phyloP scores from a whole-genome alignment of 2,329 filamentous ascomycete species.

The Anthostomella pinea region DNA sequence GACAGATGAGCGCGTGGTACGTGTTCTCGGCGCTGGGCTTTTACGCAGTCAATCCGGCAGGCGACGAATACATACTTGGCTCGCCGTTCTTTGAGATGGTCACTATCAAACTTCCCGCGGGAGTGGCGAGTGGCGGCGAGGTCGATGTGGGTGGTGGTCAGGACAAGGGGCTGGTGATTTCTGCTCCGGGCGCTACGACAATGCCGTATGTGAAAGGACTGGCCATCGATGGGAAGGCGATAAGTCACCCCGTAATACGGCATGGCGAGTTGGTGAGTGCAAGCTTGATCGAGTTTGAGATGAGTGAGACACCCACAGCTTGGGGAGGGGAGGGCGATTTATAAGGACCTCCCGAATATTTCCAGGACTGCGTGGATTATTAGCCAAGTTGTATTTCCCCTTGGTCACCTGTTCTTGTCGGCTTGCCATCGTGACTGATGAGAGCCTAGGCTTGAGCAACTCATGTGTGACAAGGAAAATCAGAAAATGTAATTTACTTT shows the following conservation, averaged over 20 bases:
- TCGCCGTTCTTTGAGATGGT: constrained; percentile 46
- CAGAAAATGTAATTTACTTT: no score
- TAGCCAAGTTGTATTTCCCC: no score
- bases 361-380: neutral
- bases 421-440: no score
- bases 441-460: no score
- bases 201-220: constrained; percentile 41
- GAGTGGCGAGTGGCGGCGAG: constrained; percentile 25
- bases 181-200: constrained; percentile 37
- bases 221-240: constrained; percentile 37
- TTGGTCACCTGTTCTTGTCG: neutral
- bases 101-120: constrained; percentile 35
- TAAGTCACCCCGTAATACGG: constrained; percentile 35
- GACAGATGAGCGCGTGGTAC: constrained; percentile 51
- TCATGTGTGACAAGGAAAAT: no score
- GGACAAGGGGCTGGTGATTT: constrained; percentile 36
- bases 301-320: constrained; percentile 37
- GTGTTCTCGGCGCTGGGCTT: constrained; percentile 46
- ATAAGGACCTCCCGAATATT: neutral
- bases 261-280: constrained; percentile 40
- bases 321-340: constrained; percentile 20
- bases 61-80: constrained; percentile 44
- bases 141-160: neutral
- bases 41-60: constrained; percentile 44
- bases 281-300: constrained; percentile 41